These are phyloP conservation scores for Trichoderma aggressivum DNA, from an alignment of 2,329 filamentous ascomycete genomes.

Conservation along the genomic window DNA sequence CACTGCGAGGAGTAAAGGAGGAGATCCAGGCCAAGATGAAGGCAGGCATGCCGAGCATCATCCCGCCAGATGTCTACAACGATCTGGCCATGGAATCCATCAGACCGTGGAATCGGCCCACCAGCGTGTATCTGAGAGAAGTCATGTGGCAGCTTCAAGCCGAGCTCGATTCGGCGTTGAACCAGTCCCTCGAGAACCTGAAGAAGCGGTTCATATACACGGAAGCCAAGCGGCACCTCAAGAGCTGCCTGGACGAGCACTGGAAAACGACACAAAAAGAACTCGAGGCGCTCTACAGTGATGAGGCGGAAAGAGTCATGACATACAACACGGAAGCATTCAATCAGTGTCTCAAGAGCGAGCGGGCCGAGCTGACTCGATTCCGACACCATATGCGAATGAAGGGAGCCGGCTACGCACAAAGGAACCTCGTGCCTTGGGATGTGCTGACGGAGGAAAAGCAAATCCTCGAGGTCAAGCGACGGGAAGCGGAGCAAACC, in stretches of 20 bases:
- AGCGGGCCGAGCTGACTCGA: conserved; percentile 44
- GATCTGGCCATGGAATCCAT: conserved; percentile 56
- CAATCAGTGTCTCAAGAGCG: conserved; percentile 42
- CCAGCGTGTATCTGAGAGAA: conserved; percentile 46
- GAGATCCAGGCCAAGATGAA: conserved; percentile 54
- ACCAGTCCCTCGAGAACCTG: conserved; percentile 44
- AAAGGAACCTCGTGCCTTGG: conserved; percentile 36
- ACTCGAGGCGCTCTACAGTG: conserved; percentile 45
- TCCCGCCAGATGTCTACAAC: conserved; percentile 59
- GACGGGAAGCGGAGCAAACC: conserved; percentile 40
- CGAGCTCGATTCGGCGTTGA: conserved; percentile 46
- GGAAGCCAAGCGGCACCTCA: conserved; percentile 43
- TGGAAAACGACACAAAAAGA: conserved; percentile 35
- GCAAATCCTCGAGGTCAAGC: conserved; percentile 41
- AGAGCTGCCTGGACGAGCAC: conserved; percentile 42
- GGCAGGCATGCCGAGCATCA: conserved; percentile 56
- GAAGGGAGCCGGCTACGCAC: conserved; percentile 35
- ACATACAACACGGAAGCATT: conserved; percentile 54
- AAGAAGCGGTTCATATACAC: conserved; percentile 50
- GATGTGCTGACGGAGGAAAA: conserved; percentile 49
- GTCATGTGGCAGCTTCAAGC: conserved; percentile 48
- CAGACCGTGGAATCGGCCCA: conserved; percentile 53
- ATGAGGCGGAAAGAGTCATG: conserved; percentile 55
- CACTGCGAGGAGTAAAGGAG: conserved; percentile 49
- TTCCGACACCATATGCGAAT: conserved; percentile 51